These are phyloP conservation scores for Veloboletus limbatus DNA, from an alignment of 1,284 basidiomycete genomes.

Conservation along the genomic window DNA sequence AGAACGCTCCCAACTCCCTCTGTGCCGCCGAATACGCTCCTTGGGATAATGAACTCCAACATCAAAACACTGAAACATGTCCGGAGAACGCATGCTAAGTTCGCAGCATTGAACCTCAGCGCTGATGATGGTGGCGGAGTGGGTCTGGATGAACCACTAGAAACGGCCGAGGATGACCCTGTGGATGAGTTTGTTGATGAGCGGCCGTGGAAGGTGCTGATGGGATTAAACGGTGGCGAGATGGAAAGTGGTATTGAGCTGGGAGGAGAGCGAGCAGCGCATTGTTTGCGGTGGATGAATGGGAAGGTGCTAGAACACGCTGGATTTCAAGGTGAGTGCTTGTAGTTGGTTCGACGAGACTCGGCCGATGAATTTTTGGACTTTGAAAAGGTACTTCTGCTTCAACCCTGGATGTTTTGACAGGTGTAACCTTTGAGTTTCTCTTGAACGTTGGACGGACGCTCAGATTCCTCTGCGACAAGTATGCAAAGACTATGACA, in stretches of 20 bases:
- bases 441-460: conserved; percentile 85
- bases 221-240: conserved; percentile 25
- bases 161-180: conserved; percentile 22
- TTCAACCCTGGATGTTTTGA: conserved; percentile 77
- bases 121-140: conserved; percentile 45
- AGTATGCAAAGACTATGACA: conserved; percentile 75
- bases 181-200: conserved; percentile 48
- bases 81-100: conserved; percentile 66
- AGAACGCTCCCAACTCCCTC: conserved; percentile 34
- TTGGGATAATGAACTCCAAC: conserved; percentile 69
- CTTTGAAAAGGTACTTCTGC: conserved; percentile 54
- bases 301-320: conserved; percentile 79
- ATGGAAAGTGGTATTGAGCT: conserved; percentile 37
- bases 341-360: not conserved
- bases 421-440: conserved; percentile 79
- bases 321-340: conserved; percentile 80
- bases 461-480: conserved; percentile 78
- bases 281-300: conserved; percentile 68
- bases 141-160: conserved; percentile 26
- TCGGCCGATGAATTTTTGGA: conserved; percentile 8
- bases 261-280: conserved; percentile 49
- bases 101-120: conserved; percentile 51
- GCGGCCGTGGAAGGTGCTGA: conserved; percentile 46
- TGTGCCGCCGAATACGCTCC: conserved; percentile 46
- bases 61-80: conserved; percentile 69